phyloP scores from a whole-genome alignment of 2,329 filamentous ascomycete species.

The Pestalotiopsis sp. region DNA sequence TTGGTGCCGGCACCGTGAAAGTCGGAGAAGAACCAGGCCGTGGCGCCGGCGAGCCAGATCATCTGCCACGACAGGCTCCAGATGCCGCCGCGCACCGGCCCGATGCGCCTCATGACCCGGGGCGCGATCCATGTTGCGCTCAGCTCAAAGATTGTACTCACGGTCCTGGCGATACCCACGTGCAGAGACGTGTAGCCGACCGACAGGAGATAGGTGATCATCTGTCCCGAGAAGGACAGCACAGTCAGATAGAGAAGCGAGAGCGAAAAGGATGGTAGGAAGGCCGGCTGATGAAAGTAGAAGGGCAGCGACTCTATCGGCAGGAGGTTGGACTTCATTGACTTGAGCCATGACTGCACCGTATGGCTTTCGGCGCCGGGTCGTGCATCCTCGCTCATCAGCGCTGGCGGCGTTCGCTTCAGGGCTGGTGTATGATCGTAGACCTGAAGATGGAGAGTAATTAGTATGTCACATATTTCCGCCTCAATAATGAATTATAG shows the following conservation, averaged over 20 bases:
- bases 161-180: conserved; percentile 54
- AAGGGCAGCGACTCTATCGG: conserved; percentile 31
- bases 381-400: background rate
- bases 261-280: conserved; percentile 61
- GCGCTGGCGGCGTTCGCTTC: background rate
- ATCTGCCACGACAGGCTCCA: conserved; percentile 73
- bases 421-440: conserved; percentile 24
- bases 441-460: conserved; percentile 14
- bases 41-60: conserved; percentile 49
- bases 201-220: conserved; percentile 64
- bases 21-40: conserved; percentile 41
- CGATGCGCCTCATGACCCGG: conserved; percentile 54
- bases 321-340: conserved; percentile 18
- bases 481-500: background rate
- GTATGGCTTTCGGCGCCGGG: background rate
- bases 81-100: conserved; percentile 64
- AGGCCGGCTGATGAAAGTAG: conserved; percentile 57
- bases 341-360: background rate
- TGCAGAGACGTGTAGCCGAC: conserved; percentile 51
- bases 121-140: conserved; percentile 63
- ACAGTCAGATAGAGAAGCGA: conserved; percentile 65
- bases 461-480: background rate
- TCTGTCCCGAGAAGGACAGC: conserved; percentile 60
- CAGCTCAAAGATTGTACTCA: conserved; percentile 58
- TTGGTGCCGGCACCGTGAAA: conserved; percentile 13